These are phyloP conservation scores for Fusarium floridanum DNA, from an alignment of 2,329 filamentous ascomycete species.

Conservation along the genomic window DNA sequence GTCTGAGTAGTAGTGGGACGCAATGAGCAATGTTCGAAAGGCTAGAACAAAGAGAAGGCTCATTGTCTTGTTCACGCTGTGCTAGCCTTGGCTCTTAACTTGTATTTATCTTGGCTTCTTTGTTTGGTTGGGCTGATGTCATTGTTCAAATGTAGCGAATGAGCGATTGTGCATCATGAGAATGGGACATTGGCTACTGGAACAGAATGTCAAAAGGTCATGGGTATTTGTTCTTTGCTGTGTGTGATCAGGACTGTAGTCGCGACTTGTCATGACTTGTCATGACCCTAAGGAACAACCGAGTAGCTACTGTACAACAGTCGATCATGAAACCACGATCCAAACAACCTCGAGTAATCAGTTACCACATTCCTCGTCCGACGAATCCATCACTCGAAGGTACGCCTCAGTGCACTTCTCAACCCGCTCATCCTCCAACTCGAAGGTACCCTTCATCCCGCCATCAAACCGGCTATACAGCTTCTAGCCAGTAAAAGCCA, in stretches of 20 bases:
- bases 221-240: neutral
- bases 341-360: neutral
- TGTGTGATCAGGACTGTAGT: neutral
- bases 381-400: neutral
- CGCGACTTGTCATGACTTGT: neutral
- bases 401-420: neutral
- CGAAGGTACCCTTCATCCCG: neutral
- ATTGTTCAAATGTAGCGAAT: neutral
- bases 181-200: neutral
- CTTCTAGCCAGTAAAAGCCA: slow-evolving; percentile 3
- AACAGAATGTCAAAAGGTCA: neutral
- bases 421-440: slow-evolving; percentile 1
- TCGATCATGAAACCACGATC: neutral
- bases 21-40: neutral
- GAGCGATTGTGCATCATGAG: neutral
- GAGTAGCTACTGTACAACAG: neutral
- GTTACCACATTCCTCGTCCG: neutral
- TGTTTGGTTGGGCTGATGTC: neutral
- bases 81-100: neutral
- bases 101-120: neutral
- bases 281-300: neutral
- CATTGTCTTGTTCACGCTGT: neutral
- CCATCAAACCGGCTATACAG: neutral
- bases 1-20: no score
- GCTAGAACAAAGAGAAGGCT: neutral